Percentiles rank a stretch among this genome's conserved stretches.
Evolutionary conservation across 371 early-diverging fungal genomes (phyloP).

Genomic region (Mucor irregularis): DNA sequence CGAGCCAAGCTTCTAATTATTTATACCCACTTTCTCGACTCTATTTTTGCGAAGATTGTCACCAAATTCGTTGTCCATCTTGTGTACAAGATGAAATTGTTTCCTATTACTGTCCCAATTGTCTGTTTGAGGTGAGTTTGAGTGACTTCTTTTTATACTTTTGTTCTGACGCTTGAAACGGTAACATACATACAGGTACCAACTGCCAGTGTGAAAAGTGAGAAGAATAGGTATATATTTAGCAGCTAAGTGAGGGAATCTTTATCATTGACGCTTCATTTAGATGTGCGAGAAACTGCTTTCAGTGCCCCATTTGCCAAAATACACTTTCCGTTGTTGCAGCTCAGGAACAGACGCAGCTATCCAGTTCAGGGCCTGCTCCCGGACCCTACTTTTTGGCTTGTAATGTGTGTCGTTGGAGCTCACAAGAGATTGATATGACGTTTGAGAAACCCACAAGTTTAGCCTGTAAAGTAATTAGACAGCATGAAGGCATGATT

Average conservation of each 20-base stretch:
- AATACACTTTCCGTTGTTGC: slow-evolving; percentile 83
- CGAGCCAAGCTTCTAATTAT: slow-evolving; percentile 43
- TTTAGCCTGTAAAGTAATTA: slow-evolving; percentile 65
- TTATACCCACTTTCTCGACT: slow-evolving; percentile 69
- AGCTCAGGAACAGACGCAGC: slow-evolving; percentile 49
- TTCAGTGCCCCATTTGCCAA: slow-evolving; percentile 89
- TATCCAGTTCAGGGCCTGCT: slow-evolving; percentile 23
- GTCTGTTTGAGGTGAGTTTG: slow-evolving; percentile 79
- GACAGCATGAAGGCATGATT: background rate
- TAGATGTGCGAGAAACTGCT: slow-evolving; percentile 94
- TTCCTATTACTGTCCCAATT: slow-evolving; percentile 93
- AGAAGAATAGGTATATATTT: slow-evolving; percentile 75
- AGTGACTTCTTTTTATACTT: background rate
- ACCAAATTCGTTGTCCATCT: slow-evolving; percentile 74
- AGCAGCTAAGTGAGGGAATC: background rate
- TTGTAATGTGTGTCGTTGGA: slow-evolving; percentile 92
- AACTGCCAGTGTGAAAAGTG: slow-evolving; percentile 91
- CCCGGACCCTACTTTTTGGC: slow-evolving; percentile 62
- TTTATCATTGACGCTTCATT: background rate
- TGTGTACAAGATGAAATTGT: slow-evolving; percentile 87
- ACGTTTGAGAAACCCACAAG: slow-evolving; percentile 93
- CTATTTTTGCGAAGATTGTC: slow-evolving; percentile 89
- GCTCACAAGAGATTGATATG: slow-evolving; percentile 85
- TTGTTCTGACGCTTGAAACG: no score
- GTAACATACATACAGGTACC: slow-evolving; percentile 57